Conservation (phyloP, 305 asterid species). For the Fraxinus nigra region DNA sequence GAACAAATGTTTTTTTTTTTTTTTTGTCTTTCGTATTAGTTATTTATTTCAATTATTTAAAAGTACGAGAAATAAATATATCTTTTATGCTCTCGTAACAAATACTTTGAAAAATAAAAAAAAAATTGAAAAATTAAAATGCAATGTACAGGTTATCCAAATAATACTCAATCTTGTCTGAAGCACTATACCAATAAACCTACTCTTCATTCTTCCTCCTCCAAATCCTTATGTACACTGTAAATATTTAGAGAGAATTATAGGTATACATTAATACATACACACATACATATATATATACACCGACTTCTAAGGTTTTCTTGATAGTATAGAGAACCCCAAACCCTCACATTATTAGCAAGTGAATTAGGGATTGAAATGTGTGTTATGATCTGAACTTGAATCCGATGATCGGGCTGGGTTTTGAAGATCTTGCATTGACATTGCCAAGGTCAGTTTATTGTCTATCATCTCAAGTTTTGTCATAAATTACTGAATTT, state of each 20-base stretch:
- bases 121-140: too few relatives aligned
- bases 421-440: background rate
- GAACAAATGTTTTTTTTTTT: too few relatives aligned
- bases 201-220: background rate
- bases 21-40: too few relatives aligned
- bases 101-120: too few relatives aligned
- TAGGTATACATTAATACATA: background rate
- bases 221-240: background rate
- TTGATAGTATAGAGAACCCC: background rate
- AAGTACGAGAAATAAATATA: too few relatives aligned
- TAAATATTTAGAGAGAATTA: background rate
- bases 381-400: background rate
- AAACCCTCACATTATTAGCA: background rate
- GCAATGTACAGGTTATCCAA: too few relatives aligned
- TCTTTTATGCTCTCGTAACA: too few relatives aligned
- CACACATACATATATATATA: background rate
- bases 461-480: slow-evolving; percentile 7
- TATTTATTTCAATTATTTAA: too few relatives aligned
- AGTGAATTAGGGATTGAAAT: background rate
- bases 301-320: background rate
- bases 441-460: slow-evolving; percentile 11
- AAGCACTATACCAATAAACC: background rate
- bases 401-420: slow-evolving; percentile 42
- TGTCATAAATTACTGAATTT: background rate
- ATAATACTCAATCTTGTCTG: background rate